Base-by-base conservation (phyloP, 805 yeast genomes). In the Cyberlindnera euphorbiiphila region DNA sequence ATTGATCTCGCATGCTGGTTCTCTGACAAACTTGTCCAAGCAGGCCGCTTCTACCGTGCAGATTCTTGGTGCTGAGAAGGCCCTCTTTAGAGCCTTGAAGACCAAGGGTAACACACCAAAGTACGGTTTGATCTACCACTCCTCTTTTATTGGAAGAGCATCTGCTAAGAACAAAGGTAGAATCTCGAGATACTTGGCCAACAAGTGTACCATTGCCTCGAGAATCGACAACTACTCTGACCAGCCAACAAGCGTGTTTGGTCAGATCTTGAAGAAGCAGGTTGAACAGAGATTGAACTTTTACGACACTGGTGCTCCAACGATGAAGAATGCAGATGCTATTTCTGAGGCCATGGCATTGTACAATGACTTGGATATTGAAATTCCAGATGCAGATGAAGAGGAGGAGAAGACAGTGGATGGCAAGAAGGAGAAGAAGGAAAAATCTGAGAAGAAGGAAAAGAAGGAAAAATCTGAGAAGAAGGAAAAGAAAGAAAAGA, bases 1-100 rank as follows among this genome's bases (percentile, higher is more conserved):
- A 67, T 77, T 93, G 57, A 93, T 93, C 51, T 91, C 98, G 42
- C 98, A 93, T 58, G 97, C 98, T 46, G 98, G 98, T 67, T 88
- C 97, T 53, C 76, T 93, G 64, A 89, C 96, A 48, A 91, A 85
- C 69, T 72, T 93, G 63, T 88, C 98, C 42, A 93, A 93, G 64
- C 96, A 89, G 71, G 98, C 98, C 57, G 98, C 98, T 41, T 93
- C 98, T 17, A 93, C 98, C 43, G 97, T 93, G 44, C 98, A 93
- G 74, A 93, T 93, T 49, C 74, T 93, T 62, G 98, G 98, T 66
- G 98, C 98, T 49, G 98, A 93, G 71, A 93, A 93, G 78, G 98
- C 98, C 27, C 74, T 93, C 47, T 93, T 93, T 78, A 83, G 98
- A 72, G 98, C 98, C 49, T 79, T 93, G 62, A 93, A 93, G 74